These are phyloP conservation scores for Mesembryanthemum crystallinum DNA, from an alignment of 148 eudicot species.

Conservation along the genomic window DNA sequence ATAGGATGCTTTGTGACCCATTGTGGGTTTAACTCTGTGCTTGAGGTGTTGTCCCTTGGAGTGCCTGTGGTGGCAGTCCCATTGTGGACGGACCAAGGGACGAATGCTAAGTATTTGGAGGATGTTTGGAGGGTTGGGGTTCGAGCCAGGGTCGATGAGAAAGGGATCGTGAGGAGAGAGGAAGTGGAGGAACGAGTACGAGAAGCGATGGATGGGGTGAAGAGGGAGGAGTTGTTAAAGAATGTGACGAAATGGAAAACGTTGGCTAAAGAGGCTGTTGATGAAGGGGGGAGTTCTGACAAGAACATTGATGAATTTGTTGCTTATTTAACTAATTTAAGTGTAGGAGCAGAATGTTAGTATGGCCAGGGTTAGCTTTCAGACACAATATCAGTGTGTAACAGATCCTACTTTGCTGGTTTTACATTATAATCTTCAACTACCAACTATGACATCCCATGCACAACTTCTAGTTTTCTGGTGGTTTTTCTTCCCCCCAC, in stretches of 20 bases:
- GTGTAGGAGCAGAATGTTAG: no score
- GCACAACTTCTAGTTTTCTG: no score
- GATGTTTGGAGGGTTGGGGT: constrained; percentile 62
- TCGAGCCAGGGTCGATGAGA: constrained; percentile 31
- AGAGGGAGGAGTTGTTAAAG: constrained; percentile 33
- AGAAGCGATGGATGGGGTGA: constrained; percentile 54
- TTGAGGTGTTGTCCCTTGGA: constrained; percentile 54
- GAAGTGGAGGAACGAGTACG: constrained; percentile 37
- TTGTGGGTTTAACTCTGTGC: constrained; percentile 60
- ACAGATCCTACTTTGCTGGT: no score
- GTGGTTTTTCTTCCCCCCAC: no score
- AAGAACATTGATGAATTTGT: constrained; percentile 49
- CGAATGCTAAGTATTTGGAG: constrained; percentile 50
- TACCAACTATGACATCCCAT: no score
- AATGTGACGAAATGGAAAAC: constrained; percentile 46
- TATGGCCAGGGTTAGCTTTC: no score
- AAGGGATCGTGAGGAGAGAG: constrained; percentile 38
- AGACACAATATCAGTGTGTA: no score
- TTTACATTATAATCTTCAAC: no score
- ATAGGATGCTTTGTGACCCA: constrained; percentile 59
- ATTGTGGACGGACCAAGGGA: constrained; percentile 55
- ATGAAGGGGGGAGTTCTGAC: constrained; percentile 62
- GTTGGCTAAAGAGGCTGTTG: constrained; percentile 54
- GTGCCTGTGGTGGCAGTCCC: constrained; percentile 61
- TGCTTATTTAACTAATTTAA: not conserved